These are phyloP conservation scores for Paecilomyces formosus DNA, from an alignment of 2,329 filamentous ascomycete species.

Conservation along the genomic window DNA sequence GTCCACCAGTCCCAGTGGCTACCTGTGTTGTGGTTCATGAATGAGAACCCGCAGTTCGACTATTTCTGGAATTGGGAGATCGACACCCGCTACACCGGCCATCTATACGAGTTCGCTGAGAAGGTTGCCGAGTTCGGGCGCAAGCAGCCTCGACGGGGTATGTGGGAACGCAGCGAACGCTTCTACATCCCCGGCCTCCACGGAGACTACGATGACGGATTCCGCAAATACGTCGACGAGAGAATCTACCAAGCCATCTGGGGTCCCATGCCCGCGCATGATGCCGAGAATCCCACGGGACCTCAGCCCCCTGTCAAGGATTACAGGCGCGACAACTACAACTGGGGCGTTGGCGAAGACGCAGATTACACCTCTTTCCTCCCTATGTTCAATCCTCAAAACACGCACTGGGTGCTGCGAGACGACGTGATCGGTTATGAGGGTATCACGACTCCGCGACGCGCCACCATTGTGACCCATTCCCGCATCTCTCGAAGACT, in stretches of 20 bases:
- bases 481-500: conserved; percentile 65
- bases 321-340: conserved; percentile 57
- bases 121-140: conserved; percentile 51
- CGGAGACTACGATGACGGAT: conserved; percentile 35
- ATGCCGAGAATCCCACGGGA: conserved; percentile 51
- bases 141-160: conserved; percentile 49
- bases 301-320: conserved; percentile 55
- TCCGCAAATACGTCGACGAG: conserved; percentile 14
- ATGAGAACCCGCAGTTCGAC: conserved; percentile 51
- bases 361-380: conserved; percentile 88
- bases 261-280: conserved; percentile 56
- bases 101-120: conserved; percentile 64
- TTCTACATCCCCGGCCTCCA: conserved; percentile 49
- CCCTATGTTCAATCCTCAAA: conserved; percentile 82
- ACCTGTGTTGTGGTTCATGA: conserved; percentile 12
- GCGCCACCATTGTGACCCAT: conserved; percentile 71
- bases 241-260: conserved; percentile 52
- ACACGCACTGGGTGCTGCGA: conserved; percentile 73
- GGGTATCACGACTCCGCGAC: conserved; percentile 55
- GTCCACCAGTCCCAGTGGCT: conserved; percentile 6
- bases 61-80: conserved; percentile 67
- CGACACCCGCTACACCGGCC: conserved; percentile 58
- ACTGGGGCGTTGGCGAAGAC: conserved; percentile 77
- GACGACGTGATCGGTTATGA: conserved; percentile 44
- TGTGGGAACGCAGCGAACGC: conserved; percentile 52